A percentile compares a stretch with the other conserved stretches of the same genome.
Conservation (phyloP, 1,139 yeast genomes). For the Taphrina deformans region DNA sequence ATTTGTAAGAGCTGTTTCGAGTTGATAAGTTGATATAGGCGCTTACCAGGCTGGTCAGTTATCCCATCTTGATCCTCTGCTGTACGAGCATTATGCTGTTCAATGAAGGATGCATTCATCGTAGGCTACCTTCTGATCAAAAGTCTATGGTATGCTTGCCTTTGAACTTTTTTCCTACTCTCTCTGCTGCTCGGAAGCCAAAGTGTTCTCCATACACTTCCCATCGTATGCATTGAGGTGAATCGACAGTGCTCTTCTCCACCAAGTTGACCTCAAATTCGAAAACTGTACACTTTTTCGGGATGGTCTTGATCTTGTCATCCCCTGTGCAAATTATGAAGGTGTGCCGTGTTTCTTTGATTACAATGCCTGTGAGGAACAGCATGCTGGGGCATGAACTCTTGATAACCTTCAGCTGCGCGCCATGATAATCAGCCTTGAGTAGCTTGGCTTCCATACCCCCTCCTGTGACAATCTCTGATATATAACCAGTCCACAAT, state of each 20-base stretch:
- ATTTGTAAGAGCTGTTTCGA: too few relatives aligned
- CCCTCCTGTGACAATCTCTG: constrained; percentile 50
- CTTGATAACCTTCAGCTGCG: constrained; percentile 60
- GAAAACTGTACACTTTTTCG: constrained; percentile 40
- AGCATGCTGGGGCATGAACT: constrained; percentile 60
- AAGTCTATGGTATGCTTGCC: constrained; percentile 35
- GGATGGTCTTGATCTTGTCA: constrained; percentile 27
- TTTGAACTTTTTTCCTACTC: constrained; percentile 84
- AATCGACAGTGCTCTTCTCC: constrained; percentile 34
- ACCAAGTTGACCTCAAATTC: constrained; percentile 39
- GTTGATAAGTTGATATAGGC: not conserved
- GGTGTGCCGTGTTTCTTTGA: constrained; percentile 81
- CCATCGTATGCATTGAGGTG: constrained; percentile 51
- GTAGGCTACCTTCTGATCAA: too few relatives aligned
- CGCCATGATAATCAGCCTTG: constrained; percentile 79
- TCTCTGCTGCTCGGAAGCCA: constrained; percentile 71
- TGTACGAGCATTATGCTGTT: not conserved
- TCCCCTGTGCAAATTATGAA: constrained; percentile 58
- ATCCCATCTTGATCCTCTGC: not conserved
- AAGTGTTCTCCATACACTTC: constrained; percentile 79
- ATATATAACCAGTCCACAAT: constrained; percentile 65
- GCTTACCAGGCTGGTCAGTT: not conserved
- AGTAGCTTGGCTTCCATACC: constrained; percentile 42
- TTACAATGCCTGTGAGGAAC: constrained; percentile 73
- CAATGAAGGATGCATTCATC: too few relatives aligned